Evolutionary conservation across 495 filamentous ascomycete species (phyloP), one percentile per base, ranked within the genome.

Genomic region (Neurospora intermedia): DNA sequence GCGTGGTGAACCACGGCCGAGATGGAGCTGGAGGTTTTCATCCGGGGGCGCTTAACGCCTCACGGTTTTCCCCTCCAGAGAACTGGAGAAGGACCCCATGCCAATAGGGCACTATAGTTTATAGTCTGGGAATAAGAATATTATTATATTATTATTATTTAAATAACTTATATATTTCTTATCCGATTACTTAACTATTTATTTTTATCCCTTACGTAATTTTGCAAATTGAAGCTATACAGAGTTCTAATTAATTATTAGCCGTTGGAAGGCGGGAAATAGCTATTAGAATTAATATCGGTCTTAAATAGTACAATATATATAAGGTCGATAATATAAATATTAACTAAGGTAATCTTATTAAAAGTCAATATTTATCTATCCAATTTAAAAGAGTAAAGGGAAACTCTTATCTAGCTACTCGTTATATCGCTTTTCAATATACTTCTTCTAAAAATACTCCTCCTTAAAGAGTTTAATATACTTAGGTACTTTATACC

Each of bases 401-500:
- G 10, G 20, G 13, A 10, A 9, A 84, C 89, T 86, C 70, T 84
- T 88, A 13, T 94, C 90, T 70, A 91, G 88, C 93, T 93, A 99
- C 73, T 98, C 95, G 0, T 86, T 75, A 78, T 99, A 96, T 41
- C 97, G 91, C 83, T 99, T 99, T 80, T 98, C 96, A 23, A 98
- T 88, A 77, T 99, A 96, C 84, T 99, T 99, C 75, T 89, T 90
- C 96, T 96, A 99, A 81, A 98, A 99, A 74, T 91, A 87, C 7
- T 97, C 91, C 43, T 94, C 96, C 81, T 98, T 98, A 88, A 99
- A 99, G 27, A 98, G 86, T 80, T 99, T 99, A 0, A 92, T 90
- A 80, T 96, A 99, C 45, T 97, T 92, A 2, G 94, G 94, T 23
- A 97, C 93, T 80, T 94, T 97, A 89, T 96, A 99, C 74, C 96